phyloP scores from a whole-genome alignment of 2,329 filamentous ascomycete species.

The Beauveria scarabaeidicola region DNA sequence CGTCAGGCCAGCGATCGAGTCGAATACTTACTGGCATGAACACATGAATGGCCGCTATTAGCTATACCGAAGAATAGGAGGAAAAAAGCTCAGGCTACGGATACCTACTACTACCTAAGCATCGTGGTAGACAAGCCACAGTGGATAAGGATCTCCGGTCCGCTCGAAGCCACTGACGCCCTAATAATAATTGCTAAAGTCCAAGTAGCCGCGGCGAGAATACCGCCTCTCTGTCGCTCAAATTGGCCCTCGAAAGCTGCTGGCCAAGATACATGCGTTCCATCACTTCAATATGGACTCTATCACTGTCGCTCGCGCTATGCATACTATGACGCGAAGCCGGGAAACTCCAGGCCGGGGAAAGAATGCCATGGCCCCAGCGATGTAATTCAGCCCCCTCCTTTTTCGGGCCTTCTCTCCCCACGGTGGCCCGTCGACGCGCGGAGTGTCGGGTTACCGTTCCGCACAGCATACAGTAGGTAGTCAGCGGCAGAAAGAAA shows the following conservation, averaged over 20 bases:
- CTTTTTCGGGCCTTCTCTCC: constrained; percentile 10
- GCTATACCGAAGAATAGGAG: neutral
- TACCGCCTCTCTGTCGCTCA: neutral
- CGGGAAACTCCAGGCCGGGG: neutral
- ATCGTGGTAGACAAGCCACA: constrained; percentile 1
- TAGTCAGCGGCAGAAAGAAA: neutral
- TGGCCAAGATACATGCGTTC: neutral
- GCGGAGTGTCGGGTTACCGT: constrained; percentile 4
- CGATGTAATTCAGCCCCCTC: neutral
- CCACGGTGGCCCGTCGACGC: neutral
- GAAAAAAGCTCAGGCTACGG: neutral
- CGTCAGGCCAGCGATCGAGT: no score
- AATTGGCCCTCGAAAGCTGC: neutral
- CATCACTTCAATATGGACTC: neutral
- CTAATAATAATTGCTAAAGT: neutral
- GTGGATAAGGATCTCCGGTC: constrained; percentile 6
- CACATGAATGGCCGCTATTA: neutral
- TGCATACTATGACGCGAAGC: neutral
- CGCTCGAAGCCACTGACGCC: neutral
- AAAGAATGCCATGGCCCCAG: neutral
- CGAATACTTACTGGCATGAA: neutral
- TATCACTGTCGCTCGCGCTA: neutral
- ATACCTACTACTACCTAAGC: neutral
- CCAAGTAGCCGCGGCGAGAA: no score
- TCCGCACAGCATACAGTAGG: neutral